Percentiles rank a stretch among this genome's conserved stretches.
These are phyloP conservation scores for Colletotrichum lupini DNA, from an alignment of 2,329 filamentous ascomycete species.

Conservation along the genomic window DNA sequence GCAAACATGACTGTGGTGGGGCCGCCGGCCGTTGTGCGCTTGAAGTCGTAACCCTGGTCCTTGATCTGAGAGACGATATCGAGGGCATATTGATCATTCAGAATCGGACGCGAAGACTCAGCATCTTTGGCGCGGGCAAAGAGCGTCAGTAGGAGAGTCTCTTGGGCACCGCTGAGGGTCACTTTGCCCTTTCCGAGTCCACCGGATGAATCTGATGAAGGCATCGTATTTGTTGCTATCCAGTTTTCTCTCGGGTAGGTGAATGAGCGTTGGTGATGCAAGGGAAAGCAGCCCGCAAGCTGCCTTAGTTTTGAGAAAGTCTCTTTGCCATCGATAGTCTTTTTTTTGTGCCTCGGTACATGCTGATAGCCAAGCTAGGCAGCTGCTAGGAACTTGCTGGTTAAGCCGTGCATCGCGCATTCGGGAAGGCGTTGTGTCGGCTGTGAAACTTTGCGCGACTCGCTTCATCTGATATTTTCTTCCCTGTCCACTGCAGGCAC, in stretches of 20 bases:
- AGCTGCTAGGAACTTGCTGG: background rate
- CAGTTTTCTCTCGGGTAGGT: background rate
- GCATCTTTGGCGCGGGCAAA: conserved; percentile 32
- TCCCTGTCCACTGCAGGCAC: background rate
- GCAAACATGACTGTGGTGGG: background rate
- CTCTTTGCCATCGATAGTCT: background rate
- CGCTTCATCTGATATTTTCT: background rate
- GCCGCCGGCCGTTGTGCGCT: background rate
- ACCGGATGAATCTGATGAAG: background rate
- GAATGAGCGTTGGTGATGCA: background rate
- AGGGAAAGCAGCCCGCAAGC: background rate
- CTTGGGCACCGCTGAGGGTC: conserved; percentile 28
- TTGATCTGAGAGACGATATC: conserved; percentile 15
- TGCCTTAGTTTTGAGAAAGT: background rate
- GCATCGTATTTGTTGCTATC: background rate
- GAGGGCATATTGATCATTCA: conserved; percentile 33
- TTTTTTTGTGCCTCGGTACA: background rate
- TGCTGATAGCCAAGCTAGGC: background rate
- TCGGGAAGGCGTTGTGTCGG: background rate
- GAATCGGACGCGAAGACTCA: conserved; percentile 23
- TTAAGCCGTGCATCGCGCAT: background rate
- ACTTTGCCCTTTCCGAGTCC: conserved; percentile 25
- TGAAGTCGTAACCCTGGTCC: conserved; percentile 29
- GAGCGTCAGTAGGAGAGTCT: conserved; percentile 36
- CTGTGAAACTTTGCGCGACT: conserved; percentile 1